Percentiles rank a stretch among this genome's conserved stretches.
phyloP scores from a whole-genome alignment of 495 filamentous ascomycete genomes.

The Penicillium riverlandense region DNA sequence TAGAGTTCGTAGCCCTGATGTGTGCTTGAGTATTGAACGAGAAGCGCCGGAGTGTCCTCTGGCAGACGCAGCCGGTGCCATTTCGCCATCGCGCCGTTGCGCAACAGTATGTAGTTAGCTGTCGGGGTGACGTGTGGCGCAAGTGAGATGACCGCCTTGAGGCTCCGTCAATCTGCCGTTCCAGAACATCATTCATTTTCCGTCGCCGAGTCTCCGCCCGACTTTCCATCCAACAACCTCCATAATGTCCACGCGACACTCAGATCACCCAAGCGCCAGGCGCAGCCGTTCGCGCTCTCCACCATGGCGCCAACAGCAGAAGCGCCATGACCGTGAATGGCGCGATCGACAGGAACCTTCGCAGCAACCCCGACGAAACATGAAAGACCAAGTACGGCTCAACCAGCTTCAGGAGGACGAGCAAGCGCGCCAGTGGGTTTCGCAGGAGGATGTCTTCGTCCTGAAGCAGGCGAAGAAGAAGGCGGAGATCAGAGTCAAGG shows the following conservation, averaged over 20 bases:
- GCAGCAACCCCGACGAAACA: conserved; percentile 28
- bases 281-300: conserved; percentile 39
- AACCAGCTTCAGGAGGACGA: conserved; percentile 65
- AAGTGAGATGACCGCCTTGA: conserved; percentile 22
- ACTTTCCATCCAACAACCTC: not conserved
- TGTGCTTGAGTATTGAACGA: conserved; percentile 46
- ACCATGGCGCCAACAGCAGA: conserved; percentile 33
- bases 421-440: conserved; percentile 76
- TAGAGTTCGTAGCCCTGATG: conserved; percentile 59
- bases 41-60: conserved; percentile 37
- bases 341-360: conserved; percentile 18
- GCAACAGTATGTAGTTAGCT: too few species aligned
- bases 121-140: too few species aligned
- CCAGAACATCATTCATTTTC: conserved; percentile 4
- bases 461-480: conserved; percentile 97
- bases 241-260: conserved; percentile 27
- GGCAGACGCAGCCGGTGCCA: conserved; percentile 31
- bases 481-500: conserved; percentile 91
- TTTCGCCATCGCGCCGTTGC: conserved; percentile 21
- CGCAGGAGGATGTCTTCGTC: conserved; percentile 93
- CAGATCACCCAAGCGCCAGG: conserved; percentile 25
- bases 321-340: conserved; percentile 26
- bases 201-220: conserved; percentile 6
- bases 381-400: conserved; percentile 45
- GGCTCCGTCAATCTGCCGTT: conserved; percentile 19